Evolutionary conservation across 1,139 yeast genomes (phyloP).

Genomic region (Debaryomycetaceae sp.): DNA sequence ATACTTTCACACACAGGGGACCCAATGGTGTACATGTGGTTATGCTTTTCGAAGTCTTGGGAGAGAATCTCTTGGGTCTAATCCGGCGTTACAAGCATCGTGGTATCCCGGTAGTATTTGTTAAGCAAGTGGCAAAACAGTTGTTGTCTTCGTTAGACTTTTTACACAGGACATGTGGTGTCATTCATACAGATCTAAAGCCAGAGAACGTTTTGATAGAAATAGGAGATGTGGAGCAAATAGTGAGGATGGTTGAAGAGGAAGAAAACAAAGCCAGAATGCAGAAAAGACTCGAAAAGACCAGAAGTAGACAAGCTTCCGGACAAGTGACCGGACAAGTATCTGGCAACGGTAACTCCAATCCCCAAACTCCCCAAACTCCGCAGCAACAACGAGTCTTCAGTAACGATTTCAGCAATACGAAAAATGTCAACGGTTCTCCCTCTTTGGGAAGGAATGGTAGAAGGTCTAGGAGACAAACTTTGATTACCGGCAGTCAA

Average conservation of each 20-base stretch:
- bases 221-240: slow-evolving; percentile 71
- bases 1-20: slow-evolving; percentile 64
- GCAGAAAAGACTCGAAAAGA: slow-evolving; percentile 33
- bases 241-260: slow-evolving; percentile 55
- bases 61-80: slow-evolving; percentile 73
- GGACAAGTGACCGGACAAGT: slow-evolving; percentile 7
- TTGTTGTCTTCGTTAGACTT: slow-evolving; percentile 73
- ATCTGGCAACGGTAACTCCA: slow-evolving; percentile 1
- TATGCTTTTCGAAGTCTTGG: slow-evolving; percentile 87
- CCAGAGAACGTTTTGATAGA: slow-evolving; percentile 87
- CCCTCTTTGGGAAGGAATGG: slow-evolving; percentile 46
- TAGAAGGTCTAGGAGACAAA: slow-evolving; percentile 64
- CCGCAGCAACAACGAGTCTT: slow-evolving; percentile 5
- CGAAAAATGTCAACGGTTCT: slow-evolving; percentile 14
- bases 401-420: background rate
- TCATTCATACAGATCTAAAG: slow-evolving; percentile 85
- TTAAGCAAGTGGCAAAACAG: slow-evolving; percentile 79
- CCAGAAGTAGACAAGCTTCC: slow-evolving; percentile 16
- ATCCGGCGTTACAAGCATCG: slow-evolving; percentile 65
- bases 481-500: slow-evolving; percentile 81
- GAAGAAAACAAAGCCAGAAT: slow-evolving; percentile 49
- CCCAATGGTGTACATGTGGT: slow-evolving; percentile 77
- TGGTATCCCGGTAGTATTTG: slow-evolving; percentile 71
- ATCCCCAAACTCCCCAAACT: slow-evolving; percentile 10
- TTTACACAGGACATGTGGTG: slow-evolving; percentile 81